These are phyloP conservation scores for Nelumbo lutea DNA, from an alignment of 164 flowering plant species.

Conservation along the genomic window DNA sequence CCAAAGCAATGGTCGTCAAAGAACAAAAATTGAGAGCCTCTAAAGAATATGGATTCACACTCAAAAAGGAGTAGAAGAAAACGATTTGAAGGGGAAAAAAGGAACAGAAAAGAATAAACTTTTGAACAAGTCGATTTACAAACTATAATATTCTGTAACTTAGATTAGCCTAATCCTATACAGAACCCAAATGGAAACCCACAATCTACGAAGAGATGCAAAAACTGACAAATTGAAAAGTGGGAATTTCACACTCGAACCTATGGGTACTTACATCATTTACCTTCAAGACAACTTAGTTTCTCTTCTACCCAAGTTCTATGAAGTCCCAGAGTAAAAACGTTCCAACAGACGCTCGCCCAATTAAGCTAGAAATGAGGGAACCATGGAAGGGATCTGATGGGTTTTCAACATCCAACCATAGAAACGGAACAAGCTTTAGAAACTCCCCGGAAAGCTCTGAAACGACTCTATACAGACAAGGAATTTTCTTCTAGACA, in stretches of 20 bases:
- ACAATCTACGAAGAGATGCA: too few relatives aligned
- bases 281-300: background rate
- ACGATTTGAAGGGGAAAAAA: background rate
- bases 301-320: background rate
- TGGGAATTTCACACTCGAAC: too few relatives aligned
- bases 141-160: background rate
- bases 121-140: too few relatives aligned
- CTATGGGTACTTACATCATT: too few relatives aligned
- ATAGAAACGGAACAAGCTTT: background rate
- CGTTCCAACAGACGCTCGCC: background rate
- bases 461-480: background rate
- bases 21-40: background rate
- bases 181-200: background rate
- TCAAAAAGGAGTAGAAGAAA: background rate
- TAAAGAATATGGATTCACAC: background rate
- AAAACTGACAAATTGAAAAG: too few relatives aligned
- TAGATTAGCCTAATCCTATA: background rate
- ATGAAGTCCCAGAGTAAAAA: too few relatives aligned
- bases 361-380: conserved; percentile 1
- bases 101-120: too few relatives aligned
- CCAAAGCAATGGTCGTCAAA: background rate
- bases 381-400: background rate
- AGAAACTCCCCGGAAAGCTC: background rate
- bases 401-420: conserved; percentile 8
- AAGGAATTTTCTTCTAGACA: background rate